Conservation (phyloP, 177 flowering plant species). For the Vitis hybrid region DNA sequence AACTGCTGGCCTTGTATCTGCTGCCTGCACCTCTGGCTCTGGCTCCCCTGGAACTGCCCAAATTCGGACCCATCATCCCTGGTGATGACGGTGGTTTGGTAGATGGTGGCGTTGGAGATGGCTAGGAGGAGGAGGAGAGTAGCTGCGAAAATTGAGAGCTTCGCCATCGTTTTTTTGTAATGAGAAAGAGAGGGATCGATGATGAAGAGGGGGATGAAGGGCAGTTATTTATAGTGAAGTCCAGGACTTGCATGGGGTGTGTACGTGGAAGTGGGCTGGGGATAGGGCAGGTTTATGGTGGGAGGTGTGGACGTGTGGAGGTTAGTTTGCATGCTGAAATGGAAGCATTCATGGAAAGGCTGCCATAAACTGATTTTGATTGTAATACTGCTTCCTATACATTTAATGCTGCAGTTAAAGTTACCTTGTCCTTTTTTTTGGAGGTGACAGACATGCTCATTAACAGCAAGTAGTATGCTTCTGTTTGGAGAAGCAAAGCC, state of each 20-base stretch:
- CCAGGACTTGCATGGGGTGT: neutral
- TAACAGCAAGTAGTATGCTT: neutral
- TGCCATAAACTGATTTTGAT: neutral
- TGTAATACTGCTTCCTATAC: neutral
- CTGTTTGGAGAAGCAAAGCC: too few species aligned
- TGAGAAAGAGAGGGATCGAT: neutral
- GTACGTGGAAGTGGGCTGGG: neutral
- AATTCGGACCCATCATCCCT: neutral
- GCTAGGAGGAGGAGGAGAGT: neutral
- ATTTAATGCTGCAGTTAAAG: too few species aligned
- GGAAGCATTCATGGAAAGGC: neutral
- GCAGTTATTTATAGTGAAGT: conserved; percentile 1
- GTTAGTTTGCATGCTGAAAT: neutral
- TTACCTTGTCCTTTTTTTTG: too few species aligned
- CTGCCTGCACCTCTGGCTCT: neutral
- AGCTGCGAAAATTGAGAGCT: neutral
- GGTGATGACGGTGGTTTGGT: neutral
- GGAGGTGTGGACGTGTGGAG: neutral
- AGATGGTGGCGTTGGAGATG: neutral
- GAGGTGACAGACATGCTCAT: neutral
- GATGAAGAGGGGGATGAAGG: neutral
- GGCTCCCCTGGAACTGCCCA: neutral
- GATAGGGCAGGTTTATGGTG: neutral
- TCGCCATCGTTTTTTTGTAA: neutral
- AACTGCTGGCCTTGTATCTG: neutral